These are phyloP conservation scores for Botryotinia narcissicola DNA, from an alignment of 2,329 filamentous ascomycete species.

Conservation along the genomic window DNA sequence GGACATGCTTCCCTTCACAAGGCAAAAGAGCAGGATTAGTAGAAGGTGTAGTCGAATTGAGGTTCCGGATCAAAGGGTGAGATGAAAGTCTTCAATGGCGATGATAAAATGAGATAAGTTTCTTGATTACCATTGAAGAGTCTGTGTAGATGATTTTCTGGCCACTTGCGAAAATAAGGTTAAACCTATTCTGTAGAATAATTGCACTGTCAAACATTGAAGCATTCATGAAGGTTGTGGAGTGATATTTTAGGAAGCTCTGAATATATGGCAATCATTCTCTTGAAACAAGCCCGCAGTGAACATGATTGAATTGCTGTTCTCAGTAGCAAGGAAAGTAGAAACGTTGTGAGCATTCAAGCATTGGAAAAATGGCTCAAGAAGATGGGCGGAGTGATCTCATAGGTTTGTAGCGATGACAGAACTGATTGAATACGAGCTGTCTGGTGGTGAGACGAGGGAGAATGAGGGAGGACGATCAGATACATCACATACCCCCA, in stretches of 20 bases:
- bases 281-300: neutral
- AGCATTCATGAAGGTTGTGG: neutral
- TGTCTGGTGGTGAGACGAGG: neutral
- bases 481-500: neutral
- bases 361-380: neutral
- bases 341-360: neutral
- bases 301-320: neutral
- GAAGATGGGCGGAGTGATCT: neutral
- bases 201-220: too few species aligned
- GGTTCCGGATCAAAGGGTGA: too few species aligned
- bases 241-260: neutral
- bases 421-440: neutral
- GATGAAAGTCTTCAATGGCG: too few species aligned
- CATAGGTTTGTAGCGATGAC: neutral
- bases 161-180: too few species aligned
- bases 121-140: too few species aligned
- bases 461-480: neutral
- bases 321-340: neutral
- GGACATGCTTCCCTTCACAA: too few species aligned
- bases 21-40: too few species aligned
- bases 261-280: neutral
- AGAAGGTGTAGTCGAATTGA: too few species aligned
- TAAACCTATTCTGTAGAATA: too few species aligned
- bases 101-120: too few species aligned
- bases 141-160: too few species aligned